These are phyloP conservation scores for Zygosaccharomyces pseudobailii DNA, from an alignment of 1,139 yeast species.

Conservation along the genomic window DNA sequence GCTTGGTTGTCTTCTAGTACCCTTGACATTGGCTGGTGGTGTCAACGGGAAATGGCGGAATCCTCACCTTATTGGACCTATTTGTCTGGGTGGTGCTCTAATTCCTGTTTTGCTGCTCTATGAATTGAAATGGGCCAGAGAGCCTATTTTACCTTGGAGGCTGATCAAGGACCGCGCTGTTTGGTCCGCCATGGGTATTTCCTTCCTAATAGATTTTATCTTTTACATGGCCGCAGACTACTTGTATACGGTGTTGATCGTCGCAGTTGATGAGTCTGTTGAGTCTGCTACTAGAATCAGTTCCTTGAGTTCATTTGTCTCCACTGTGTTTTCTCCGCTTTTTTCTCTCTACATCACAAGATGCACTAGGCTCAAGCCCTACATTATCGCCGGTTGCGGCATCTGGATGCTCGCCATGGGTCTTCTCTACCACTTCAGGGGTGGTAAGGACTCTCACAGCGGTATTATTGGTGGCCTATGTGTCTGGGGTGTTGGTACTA, in stretches of 20 bases:
- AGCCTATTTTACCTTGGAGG: constrained; percentile 53
- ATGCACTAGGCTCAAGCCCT: constrained; percentile 50
- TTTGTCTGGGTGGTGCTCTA: constrained; percentile 54
- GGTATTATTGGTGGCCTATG: constrained; percentile 64
- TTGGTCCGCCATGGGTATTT: constrained; percentile 51
- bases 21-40: constrained; percentile 61
- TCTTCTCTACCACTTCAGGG: constrained; percentile 50
- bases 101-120: constrained; percentile 49
- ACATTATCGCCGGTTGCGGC: constrained; percentile 52
- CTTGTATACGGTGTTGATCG: constrained; percentile 56
- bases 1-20: constrained; percentile 48
- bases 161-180: constrained; percentile 60
- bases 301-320: constrained; percentile 57
- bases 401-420: constrained; percentile 56
- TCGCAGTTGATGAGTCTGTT: constrained; percentile 51
- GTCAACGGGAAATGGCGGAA: constrained; percentile 45
- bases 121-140: constrained; percentile 48
- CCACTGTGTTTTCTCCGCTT: constrained; percentile 53
- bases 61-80: constrained; percentile 57
- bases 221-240: constrained; percentile 65
- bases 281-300: constrained; percentile 61
- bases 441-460: constrained; percentile 41
- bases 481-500: constrained; percentile 65
- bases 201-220: constrained; percentile 40
- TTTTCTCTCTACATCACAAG: constrained; percentile 50